Evolutionary conservation across 1,139 yeast species (phyloP).

Genomic region (Sugiyamaella neomexicana): DNA sequence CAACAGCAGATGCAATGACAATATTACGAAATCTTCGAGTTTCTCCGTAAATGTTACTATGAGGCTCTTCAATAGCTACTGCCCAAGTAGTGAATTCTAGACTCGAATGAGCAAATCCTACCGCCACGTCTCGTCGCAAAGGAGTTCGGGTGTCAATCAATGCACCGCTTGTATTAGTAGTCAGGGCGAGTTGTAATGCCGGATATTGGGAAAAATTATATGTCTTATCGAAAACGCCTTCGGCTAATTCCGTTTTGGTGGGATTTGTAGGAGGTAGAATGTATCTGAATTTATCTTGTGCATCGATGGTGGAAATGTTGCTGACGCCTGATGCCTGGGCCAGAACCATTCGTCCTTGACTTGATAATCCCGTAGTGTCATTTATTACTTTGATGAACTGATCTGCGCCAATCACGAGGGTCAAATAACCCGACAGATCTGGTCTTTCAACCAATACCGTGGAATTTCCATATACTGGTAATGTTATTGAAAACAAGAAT

Average conservation of each 20-base stretch:
- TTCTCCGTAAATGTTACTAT: slow-evolving; percentile 61
- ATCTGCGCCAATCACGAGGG: slow-evolving; percentile 63
- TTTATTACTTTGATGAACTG: slow-evolving; percentile 53
- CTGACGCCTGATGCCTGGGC: slow-evolving; percentile 27
- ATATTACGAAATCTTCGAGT: slow-evolving; percentile 62
- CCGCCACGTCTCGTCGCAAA: slow-evolving; percentile 49
- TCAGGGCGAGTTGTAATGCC: slow-evolving; percentile 47
- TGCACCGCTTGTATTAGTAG: slow-evolving; percentile 50
- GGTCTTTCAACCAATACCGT: slow-evolving; percentile 64
- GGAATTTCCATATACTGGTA: slow-evolving; percentile 72
- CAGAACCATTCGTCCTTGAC: slow-evolving; percentile 46
- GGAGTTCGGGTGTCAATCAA: slow-evolving; percentile 49
- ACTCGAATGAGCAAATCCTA: slow-evolving; percentile 65
- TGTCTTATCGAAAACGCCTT: background rate
- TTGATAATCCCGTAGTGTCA: slow-evolving; percentile 48
- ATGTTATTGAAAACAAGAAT: slow-evolving; percentile 55
- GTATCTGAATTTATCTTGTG: slow-evolving; percentile 29
- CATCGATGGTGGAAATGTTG: slow-evolving; percentile 22
- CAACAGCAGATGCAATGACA: slow-evolving; percentile 76
- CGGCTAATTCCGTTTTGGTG: slow-evolving; percentile 22
- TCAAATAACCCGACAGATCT: slow-evolving; percentile 67
- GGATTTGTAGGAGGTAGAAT: slow-evolving; percentile 37
- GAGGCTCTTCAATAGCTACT: slow-evolving; percentile 68
- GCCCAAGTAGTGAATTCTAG: slow-evolving; percentile 64
- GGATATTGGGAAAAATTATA: slow-evolving; percentile 32